These are phyloP conservation scores for Tephrocybe sp. DNA, from an alignment of 768 basidiomycete species.

Conservation along the genomic window DNA sequence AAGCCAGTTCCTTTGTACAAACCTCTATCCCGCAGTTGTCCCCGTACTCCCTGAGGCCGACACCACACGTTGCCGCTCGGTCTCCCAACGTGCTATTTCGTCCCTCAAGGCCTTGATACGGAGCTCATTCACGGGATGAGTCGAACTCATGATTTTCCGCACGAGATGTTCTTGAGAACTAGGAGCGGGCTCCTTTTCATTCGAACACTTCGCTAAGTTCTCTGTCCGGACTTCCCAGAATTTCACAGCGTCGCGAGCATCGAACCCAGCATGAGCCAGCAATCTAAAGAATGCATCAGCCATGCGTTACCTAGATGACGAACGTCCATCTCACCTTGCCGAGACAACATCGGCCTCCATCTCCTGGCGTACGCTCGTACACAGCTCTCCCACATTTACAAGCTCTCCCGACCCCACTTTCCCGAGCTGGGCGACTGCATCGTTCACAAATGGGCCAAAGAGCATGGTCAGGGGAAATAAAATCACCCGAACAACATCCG, in stretches of 20 bases:
- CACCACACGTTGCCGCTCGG: constrained; percentile 37
- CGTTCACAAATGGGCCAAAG: constrained; percentile 94
- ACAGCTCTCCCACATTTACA: constrained; percentile 67
- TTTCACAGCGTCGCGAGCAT: constrained; percentile 74
- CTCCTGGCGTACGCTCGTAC: constrained; percentile 82
- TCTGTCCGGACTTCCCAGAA: constrained; percentile 77
- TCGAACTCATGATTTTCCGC: constrained; percentile 50
- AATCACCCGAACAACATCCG: constrained; percentile 76
- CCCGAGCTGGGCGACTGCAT: constrained; percentile 82
- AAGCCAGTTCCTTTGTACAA: background rate
- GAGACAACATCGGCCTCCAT: constrained; percentile 93
- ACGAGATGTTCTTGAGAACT: constrained; percentile 30
- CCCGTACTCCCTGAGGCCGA: background rate
- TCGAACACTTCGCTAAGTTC: constrained; percentile 43
- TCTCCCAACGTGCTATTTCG: constrained; percentile 75
- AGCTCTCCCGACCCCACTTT: constrained; percentile 78
- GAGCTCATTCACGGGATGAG: constrained; percentile 70
- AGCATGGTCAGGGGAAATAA: constrained; percentile 90
- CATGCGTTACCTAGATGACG: constrained; percentile 1
- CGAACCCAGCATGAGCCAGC: constrained; percentile 91
- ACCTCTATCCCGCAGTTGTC: background rate
- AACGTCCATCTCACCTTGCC: constrained; percentile 52
- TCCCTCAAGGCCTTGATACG: constrained; percentile 59
- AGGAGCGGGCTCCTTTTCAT: constrained; percentile 16
- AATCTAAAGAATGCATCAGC: constrained; percentile 46